phyloP scores from a whole-genome alignment of 768 basidiomycete genomes.

The Pleurotus tuber-regium region DNA sequence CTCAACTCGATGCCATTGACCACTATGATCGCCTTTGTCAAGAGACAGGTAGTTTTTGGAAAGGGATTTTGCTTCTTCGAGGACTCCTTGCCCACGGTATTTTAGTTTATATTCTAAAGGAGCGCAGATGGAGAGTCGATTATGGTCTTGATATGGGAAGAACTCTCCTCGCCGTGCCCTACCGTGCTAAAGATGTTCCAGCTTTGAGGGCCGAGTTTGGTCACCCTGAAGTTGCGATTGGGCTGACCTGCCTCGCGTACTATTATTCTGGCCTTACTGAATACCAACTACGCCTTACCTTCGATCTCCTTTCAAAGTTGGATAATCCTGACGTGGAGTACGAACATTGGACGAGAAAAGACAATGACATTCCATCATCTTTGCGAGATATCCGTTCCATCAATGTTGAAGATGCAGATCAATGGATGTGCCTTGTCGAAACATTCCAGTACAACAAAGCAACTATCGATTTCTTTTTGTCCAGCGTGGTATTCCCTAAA shows the following conservation, averaged over 20 bases:
- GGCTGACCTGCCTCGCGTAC: conserved; percentile 45
- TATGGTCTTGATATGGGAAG: conserved; percentile 44
- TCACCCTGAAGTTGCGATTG: conserved; percentile 47
- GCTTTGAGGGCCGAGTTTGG: conserved; percentile 46
- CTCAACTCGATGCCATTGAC: conserved; percentile 6
- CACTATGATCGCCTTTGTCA: conserved; percentile 10
- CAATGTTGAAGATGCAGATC: conserved; percentile 38
- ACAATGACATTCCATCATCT: conserved; percentile 23
- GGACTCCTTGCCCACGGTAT: conserved; percentile 43
- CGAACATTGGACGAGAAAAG: conserved; percentile 31
- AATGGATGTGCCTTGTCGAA: conserved; percentile 28
- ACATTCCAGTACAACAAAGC: conserved; percentile 34
- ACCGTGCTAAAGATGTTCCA: conserved; percentile 51
- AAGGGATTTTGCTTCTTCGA: conserved; percentile 38
- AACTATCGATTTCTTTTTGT: conserved; percentile 45
- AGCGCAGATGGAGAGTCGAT: conserved; percentile 48
- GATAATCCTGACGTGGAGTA: conserved; percentile 43
- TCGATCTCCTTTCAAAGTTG: conserved; percentile 34
- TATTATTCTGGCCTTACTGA: conserved; percentile 45
- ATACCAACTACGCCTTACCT: conserved; percentile 33
- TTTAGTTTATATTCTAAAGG: conserved; percentile 32
- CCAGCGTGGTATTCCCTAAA: conserved; percentile 46
- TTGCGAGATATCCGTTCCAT: conserved; percentile 35
- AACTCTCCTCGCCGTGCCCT: conserved; percentile 49
- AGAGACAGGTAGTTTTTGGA: conserved; percentile 26